A percentile compares a stretch with the other conserved stretches of the same genome.
phyloP scores from a whole-genome alignment of 352 stramenopile genomes.

The Globisporangium megalacanthum region DNA sequence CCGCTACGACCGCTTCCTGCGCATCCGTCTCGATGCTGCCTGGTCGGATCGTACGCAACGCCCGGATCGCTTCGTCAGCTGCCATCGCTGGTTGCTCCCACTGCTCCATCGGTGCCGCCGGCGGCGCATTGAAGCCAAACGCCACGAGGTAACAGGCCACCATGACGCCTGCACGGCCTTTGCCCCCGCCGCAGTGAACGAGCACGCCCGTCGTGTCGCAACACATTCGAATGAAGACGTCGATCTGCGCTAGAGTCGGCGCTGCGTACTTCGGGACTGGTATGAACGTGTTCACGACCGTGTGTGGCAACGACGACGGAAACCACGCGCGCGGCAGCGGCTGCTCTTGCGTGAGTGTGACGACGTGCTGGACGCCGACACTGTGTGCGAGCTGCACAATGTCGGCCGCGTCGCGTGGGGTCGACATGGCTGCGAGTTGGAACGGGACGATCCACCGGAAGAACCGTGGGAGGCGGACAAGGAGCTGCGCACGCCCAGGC shows the following conservation, averaged over 20 bases:
- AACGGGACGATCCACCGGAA: constrained; percentile 44
- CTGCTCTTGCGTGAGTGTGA: constrained; percentile 36
- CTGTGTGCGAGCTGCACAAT: constrained; percentile 23
- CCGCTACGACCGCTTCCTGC: constrained; percentile 37
- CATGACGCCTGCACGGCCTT: constrained; percentile 58
- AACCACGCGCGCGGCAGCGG: constrained; percentile 29
- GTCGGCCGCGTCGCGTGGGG: constrained; percentile 25
- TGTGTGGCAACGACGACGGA: constrained; percentile 11
- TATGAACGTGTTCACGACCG: constrained; percentile 35
- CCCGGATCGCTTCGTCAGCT: constrained; percentile 32
- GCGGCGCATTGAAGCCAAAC: constrained; percentile 41
- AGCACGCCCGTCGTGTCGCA: constrained; percentile 23
- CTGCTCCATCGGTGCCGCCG: constrained; percentile 7
- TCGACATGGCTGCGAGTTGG: constrained; percentile 36
- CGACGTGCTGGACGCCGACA: constrained; percentile 25
- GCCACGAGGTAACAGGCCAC: constrained; percentile 59
- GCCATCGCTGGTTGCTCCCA: constrained; percentile 43
- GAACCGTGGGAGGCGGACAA: constrained; percentile 31
- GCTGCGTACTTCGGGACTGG: constrained; percentile 51
- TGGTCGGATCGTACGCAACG: constrained; percentile 35
- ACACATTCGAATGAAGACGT: constrained; percentile 48
- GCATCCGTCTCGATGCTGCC: constrained; percentile 53
- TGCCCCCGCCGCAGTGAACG: constrained; percentile 62
- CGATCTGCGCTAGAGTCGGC: constrained; percentile 47
- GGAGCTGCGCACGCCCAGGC: constrained; percentile 3